phyloP scores from a whole-genome alignment of 306 rosid species.

The Casuarina equisetifolia region DNA sequence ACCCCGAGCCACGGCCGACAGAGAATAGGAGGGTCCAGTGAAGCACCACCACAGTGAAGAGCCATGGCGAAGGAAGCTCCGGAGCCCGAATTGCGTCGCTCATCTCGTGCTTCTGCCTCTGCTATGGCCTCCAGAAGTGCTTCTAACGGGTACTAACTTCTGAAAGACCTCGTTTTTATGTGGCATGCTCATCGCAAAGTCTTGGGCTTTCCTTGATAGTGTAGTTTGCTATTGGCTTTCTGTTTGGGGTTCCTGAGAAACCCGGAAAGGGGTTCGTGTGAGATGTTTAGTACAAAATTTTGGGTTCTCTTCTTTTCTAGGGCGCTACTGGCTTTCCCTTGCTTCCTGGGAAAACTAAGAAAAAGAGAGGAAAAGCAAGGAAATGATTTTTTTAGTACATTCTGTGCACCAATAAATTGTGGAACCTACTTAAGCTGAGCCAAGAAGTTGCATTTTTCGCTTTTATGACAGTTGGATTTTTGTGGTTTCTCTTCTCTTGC shows the following conservation, averaged over 20 bases:
- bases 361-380: not conserved
- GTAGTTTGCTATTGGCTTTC: not conserved
- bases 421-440: conserved; percentile 9
- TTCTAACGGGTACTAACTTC: conserved; percentile 38
- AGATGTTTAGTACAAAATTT: not conserved
- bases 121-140: conserved; percentile 15
- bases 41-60: conserved; percentile 5
- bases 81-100: conserved; percentile 29
- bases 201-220: not conserved
- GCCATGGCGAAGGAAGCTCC: conserved; percentile 51
- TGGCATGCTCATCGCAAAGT: not conserved
- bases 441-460: not conserved
- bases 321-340: conserved; percentile 3
- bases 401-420: not conserved
- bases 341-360: conserved; percentile 25
- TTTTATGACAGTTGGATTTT: conserved; percentile 16
- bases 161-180: not conserved
- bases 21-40: not conserved
- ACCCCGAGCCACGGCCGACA: not conserved
- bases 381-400: not conserved
- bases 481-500: not conserved
- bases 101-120: conserved; percentile 30
- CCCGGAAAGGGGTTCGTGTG: conserved; percentile 5
- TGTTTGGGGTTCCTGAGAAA: conserved; percentile 22
- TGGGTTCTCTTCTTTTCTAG: not conserved